These are phyloP conservation scores for Cochlearia excelsa DNA, from an alignment of 345 rosid genomes.

Conservation along the genomic window DNA sequence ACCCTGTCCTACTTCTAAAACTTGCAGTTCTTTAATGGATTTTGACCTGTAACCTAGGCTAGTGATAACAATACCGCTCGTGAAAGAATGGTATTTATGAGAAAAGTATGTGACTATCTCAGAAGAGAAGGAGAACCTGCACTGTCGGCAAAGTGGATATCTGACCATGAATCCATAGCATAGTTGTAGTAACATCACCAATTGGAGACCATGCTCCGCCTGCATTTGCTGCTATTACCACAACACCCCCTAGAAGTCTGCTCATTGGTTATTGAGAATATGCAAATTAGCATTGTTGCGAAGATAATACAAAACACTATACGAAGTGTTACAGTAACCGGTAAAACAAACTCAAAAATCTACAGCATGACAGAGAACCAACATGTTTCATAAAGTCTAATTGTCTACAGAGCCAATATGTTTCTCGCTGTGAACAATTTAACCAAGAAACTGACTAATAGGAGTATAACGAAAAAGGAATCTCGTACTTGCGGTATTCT, in stretches of 20 bases:
- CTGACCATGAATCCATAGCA: constrained; percentile 99
- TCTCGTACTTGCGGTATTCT: constrained; percentile 88
- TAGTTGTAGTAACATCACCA: constrained; percentile 97
- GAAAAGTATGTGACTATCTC: constrained; percentile 6
- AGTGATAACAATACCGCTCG: neutral
- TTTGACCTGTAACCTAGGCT: no score
- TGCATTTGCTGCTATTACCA: constrained; percentile 95
- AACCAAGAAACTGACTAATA: neutral
- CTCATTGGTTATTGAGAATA: constrained; percentile 22
- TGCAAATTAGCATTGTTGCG: neutral
- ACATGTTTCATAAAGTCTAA: no score
- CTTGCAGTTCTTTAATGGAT: neutral
- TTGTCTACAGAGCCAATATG: no score
- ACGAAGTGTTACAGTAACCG: neutral
- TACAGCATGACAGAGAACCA: no score
- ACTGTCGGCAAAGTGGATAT: constrained; percentile 79
- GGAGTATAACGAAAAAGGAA: constrained; percentile 8
- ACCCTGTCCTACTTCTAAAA: constrained; percentile 4
- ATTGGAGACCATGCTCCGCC: constrained; percentile 99
- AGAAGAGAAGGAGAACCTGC: constrained; percentile 52
- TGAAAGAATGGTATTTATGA: neutral
- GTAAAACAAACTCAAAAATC: constrained; percentile 1
- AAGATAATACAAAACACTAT: neutral
- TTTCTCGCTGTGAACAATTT: no score
- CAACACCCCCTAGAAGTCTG: constrained; percentile 93